Evolutionary conservation across 768 basidiomycete genomes (phyloP), one percentile per base, ranked within the genome.

Genomic region (Boletus pseudopeckii): DNA sequence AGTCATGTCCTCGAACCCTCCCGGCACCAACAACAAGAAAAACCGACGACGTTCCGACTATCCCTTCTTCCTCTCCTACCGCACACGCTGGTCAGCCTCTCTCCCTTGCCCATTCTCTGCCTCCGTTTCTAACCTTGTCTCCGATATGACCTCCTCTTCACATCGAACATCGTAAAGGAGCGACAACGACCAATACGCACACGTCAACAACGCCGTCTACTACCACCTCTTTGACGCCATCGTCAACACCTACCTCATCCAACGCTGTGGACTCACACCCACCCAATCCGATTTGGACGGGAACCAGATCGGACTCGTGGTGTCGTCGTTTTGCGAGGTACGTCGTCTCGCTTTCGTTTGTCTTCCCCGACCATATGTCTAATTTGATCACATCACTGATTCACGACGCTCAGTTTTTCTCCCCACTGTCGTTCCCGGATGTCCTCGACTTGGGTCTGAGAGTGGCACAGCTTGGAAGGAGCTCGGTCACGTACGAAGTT

Each of bases 121-220:
- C 38, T n/a, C 3, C 28, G 14, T 22, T 42, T 53, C 62, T 64
- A 39, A 64, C 53, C 15, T 38, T 18, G 11, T 33, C 7, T 39
- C n/a, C 30, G 17, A 42, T 9, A n/a, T 50, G 48, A 20, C 22
- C 2, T 17, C 37, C 26, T 39, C 10, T 24, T 33, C 13, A 13
- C 11, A 1, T 44, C 26, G 20, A 10, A 28, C 7, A 45, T 20
- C 28, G 6, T 26, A n/a, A 57, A 92, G 90, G 90, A 88, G 80
- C 60, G 90, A 92, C 76, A 92, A 91, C 62, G 90, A 92, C 74
- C 88, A 90, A 61, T 92, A 92, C 64, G 77, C 80, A 13, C 90
- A 92, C 56, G 74, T 91, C 63, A 91, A 92, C 71, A 92, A 92
- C 68, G 77, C 86, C 0, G 72, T 90, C 15, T 92, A 90, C 70